These are phyloP conservation scores for Stramenopiles sp. DNA, from an alignment of 352 stramenopile species.

Conservation along the genomic window DNA sequence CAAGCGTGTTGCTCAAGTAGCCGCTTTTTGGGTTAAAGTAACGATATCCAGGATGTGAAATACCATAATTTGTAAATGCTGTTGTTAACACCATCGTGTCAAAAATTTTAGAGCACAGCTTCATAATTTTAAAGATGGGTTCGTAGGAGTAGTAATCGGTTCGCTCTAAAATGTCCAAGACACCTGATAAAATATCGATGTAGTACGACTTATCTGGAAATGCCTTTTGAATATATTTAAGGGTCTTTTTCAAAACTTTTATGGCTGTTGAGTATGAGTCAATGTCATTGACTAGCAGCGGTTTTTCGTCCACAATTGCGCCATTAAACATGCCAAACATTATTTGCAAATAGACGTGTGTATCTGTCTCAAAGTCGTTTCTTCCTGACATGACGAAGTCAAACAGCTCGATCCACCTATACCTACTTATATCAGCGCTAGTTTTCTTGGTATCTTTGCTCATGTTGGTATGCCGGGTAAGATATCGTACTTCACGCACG, in stretches of 20 bases:
- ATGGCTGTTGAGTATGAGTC: not conserved
- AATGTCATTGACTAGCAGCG: not conserved
- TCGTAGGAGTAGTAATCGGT: not conserved
- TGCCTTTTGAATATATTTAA: not conserved
- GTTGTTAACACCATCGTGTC: not conserved
- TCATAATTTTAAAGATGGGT: not conserved
- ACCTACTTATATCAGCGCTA: no score
- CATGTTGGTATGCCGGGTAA: no score
- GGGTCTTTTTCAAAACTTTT: not conserved
- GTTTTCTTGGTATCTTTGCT: no score
- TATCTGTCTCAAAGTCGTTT: constrained; percentile 19
- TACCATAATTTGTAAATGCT: not conserved
- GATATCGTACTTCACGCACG: no score
- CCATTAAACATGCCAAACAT: not conserved
- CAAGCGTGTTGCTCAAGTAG: not conserved
- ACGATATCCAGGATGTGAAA: not conserved
- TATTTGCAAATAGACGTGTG: constrained; percentile 8
- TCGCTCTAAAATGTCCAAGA: not conserved
- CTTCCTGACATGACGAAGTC: constrained; percentile 19
- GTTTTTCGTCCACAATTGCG: not conserved
- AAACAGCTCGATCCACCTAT: no score
- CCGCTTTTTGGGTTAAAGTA: not conserved
- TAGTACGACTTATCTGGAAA: not conserved
- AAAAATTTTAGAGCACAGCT: not conserved
- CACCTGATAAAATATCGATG: not conserved